Evolutionary conservation across 257 asterid genomes (phyloP).

Genomic region (Solanum gracilifrons): DNA sequence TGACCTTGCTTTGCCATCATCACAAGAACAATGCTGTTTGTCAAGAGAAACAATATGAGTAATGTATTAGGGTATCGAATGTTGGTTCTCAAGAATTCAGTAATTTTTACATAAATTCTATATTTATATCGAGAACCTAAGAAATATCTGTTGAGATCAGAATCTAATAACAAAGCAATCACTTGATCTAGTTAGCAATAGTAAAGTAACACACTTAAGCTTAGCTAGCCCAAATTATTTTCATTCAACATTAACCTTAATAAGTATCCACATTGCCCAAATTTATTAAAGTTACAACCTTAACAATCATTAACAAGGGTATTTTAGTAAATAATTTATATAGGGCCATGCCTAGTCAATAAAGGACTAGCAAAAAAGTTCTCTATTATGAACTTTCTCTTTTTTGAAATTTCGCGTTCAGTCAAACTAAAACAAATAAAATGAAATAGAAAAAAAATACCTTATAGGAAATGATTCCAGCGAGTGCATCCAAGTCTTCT

Average conservation of each 20-base stretch:
- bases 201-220: not conserved
- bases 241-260: not conserved
- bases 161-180: not conserved
- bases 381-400: not conserved
- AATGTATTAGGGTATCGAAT: not conserved
- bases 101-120: not conserved
- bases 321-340: not conserved
- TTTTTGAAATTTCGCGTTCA: not conserved
- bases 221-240: not conserved
- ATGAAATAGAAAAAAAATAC: slow-evolving; percentile 7
- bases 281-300: not conserved
- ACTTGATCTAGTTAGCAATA: not conserved
- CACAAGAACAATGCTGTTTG: slow-evolving; percentile 62
- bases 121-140: not conserved
- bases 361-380: not conserved
- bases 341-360: not conserved
- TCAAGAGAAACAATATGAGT: not conserved
- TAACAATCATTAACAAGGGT: not conserved
- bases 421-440: not conserved
- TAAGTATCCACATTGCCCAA: not conserved
- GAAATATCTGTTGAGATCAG: not conserved
- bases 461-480: slow-evolving; percentile 82
- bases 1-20: slow-evolving; percentile 61
- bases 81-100: not conserved
- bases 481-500: slow-evolving; percentile 90